Percentiles rank a stretch among this genome's conserved stretches.
Evolutionary conservation across 306 rosid genomes (phyloP).

Genomic region (Hylodesmum podocarpum): DNA sequence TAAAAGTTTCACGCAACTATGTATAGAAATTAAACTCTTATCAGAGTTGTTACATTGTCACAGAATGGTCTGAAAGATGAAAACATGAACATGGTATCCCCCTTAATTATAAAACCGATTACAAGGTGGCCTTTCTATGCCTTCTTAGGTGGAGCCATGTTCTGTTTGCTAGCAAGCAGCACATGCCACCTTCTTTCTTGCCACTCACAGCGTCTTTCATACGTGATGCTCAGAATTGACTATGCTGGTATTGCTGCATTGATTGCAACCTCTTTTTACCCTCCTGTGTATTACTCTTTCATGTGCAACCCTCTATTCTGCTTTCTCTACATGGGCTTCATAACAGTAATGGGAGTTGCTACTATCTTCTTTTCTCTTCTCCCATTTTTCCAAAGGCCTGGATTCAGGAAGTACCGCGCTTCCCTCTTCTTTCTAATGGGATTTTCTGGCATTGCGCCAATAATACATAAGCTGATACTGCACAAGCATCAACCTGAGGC

Average conservation of each 20-base stretch:
- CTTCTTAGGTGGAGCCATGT: conserved; percentile 66
- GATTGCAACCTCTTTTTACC: conserved; percentile 63
- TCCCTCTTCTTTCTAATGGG: conserved; percentile 62
- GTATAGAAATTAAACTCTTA: no score
- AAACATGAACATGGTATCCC: conserved; percentile 33
- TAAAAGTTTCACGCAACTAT: no score
- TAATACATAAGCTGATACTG: conserved; percentile 51
- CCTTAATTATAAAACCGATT: conserved; percentile 38
- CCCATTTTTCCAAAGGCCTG: conserved; percentile 45
- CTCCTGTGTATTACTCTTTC: conserved; percentile 66
- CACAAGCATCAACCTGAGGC: conserved; percentile 47
- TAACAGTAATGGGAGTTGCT: conserved; percentile 50
- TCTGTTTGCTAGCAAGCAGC: conserved; percentile 70
- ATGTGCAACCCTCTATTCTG: conserved; percentile 61
- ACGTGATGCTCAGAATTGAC: conserved; percentile 55
- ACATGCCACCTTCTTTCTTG: conserved; percentile 61
- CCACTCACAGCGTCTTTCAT: conserved; percentile 58
- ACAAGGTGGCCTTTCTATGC: conserved; percentile 63
- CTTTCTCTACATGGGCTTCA: conserved; percentile 53
- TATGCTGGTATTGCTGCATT: conserved; percentile 63
- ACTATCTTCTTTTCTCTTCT: conserved; percentile 48
- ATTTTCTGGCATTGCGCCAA: conserved; percentile 53
- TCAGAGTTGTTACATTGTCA: not conserved
- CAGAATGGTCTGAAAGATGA: conserved; percentile 47
- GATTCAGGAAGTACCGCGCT: conserved; percentile 49